Base-by-base conservation (phyloP, 2,329 filamentous ascomycete genomes). In the Hymenoscyphus scutula region DNA sequence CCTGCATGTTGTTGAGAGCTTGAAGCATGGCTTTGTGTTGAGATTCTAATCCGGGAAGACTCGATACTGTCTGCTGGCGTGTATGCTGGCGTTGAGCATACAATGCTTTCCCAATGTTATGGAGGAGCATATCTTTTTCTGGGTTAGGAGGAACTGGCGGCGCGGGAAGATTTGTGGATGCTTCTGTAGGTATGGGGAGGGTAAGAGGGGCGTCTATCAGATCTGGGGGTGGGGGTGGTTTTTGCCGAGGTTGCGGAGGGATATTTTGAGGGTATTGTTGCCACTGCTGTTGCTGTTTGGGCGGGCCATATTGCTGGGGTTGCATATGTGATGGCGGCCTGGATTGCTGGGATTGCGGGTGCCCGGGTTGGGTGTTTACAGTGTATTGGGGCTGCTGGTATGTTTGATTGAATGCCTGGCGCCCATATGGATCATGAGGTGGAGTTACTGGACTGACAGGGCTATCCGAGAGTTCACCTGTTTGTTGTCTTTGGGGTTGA, bases 131-230 rank as follows among this genome's bases (percentile, higher is more conserved):
- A 75, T 98, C 92, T 74, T 97, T 97, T 76, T 98, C 92, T 0
- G 95, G 95, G 71, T 99, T 99, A 0, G 92, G 93, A 0, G 95
- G 94, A 34, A 97, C 92, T 0, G 94, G 93, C 0, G 95, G 94
- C 0, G 92, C 86, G 5, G 89, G 82, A 7, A 86, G 74, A 25
- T 82, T 78, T 10, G 66, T 67, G 0, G 79, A 77, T 3, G 78
- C 74, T 1, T 67, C 54, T 11, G 79, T 76, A 2, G 84, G 80
- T 13, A 83, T 77, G 17, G 79, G 70, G 27, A 85, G 75, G 10
- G 80, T 80, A 15, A 86, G 75, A 34, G 84, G 83, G 0, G 68
- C 70, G 57, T 74, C 72, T 59, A 90, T 80, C 55, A 89, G 81
- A 69, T 89, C 85, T 59, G 77, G 76, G 69, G 69, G 69, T 56